Evolutionary conservation across 495 filamentous ascomycete species (phyloP).

Genomic region (Aspergillus incahuasiensis): DNA sequence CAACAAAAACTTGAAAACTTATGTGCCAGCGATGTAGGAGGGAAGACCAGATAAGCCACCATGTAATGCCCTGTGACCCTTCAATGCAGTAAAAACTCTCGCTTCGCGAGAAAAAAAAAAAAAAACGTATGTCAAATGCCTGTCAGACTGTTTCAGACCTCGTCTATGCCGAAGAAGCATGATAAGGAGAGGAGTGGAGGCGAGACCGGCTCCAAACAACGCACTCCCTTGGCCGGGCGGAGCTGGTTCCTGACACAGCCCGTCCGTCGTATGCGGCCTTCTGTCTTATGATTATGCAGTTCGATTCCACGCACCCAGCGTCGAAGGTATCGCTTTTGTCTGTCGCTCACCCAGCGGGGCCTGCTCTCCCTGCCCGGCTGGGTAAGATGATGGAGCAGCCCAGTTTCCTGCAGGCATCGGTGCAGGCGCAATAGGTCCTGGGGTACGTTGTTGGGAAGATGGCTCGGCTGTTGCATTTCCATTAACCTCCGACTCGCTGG

Average conservation of each 20-base stretch:
- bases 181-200: not conserved
- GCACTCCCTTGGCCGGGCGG: not conserved
- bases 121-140: not conserved
- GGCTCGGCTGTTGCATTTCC: conserved; percentile 7
- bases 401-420: conserved; percentile 10
- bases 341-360: not conserved
- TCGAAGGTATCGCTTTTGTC: not conserved
- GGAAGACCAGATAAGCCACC: not conserved
- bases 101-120: not conserved
- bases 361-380: not conserved
- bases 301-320: not conserved
- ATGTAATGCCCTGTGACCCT: not conserved
- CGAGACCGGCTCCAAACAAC: not conserved
- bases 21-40: not conserved
- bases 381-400: conserved; percentile 10
- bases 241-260: not conserved
- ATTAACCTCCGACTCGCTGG: conserved; percentile 1
- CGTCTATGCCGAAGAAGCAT: not conserved
- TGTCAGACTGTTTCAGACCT: not conserved
- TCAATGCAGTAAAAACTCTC: not conserved
- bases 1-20: not conserved
- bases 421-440: not conserved
- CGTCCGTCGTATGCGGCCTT: not conserved
- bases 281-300: not conserved
- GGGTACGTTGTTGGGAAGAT: not conserved